Conservation (phyloP, 164 flowering plant genomes). For the Chloranthus sessilifolius region DNA sequence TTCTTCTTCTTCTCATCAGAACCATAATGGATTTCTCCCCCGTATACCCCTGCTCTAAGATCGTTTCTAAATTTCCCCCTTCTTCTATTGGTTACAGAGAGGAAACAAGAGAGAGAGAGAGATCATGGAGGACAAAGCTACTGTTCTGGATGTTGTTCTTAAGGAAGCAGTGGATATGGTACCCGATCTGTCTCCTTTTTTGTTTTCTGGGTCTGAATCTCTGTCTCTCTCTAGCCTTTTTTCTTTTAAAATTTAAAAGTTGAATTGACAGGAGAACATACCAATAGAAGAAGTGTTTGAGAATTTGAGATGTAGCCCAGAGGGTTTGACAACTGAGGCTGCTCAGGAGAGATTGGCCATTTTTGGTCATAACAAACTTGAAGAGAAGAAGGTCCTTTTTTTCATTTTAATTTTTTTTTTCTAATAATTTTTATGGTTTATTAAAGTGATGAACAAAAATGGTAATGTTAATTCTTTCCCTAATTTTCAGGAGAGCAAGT, state of each 20-base stretch:
- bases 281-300: conserved; percentile 80
- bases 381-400: conserved; percentile 59
- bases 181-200: background rate
- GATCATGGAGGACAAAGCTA: too few relatives aligned
- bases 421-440: background rate
- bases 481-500: conserved; percentile 42
- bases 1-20: too few relatives aligned
- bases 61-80: too few relatives aligned
- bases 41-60: too few relatives aligned
- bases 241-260: background rate
- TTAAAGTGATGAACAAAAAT: too few relatives aligned
- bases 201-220: background rate
- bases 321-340: conserved; percentile 54
- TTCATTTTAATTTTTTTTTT: background rate
- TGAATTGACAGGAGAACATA: conserved; percentile 57
- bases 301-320: conserved; percentile 53
- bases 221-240: background rate
- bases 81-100: too few relatives aligned
- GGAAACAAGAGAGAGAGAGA: too few relatives aligned
- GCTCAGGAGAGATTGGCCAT: conserved; percentile 56
- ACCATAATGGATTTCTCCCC: too few relatives aligned
- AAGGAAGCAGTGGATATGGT: conserved; percentile 6
- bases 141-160: background rate
- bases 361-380: conserved; percentile 70
- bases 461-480: background rate